A percentile compares a stretch with the other conserved stretches of the same genome.
Evolutionary conservation across 2,329 filamentous ascomycete species (phyloP).

Genomic region (Xylariales sp.): DNA sequence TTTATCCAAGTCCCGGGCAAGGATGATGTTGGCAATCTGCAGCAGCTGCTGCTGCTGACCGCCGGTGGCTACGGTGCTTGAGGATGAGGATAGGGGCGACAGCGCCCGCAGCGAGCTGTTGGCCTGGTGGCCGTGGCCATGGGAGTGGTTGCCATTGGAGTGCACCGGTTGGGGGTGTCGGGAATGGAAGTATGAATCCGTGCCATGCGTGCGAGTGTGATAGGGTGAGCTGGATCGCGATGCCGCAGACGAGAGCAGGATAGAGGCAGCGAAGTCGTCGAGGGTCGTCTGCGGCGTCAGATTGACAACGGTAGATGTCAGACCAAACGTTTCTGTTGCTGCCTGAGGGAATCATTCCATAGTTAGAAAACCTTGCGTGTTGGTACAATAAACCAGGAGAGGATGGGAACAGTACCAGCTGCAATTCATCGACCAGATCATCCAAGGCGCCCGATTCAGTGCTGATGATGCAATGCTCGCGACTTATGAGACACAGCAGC

Average conservation of each 20-base stretch:
- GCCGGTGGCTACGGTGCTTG: constrained; percentile 1
- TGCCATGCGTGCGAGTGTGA: constrained; percentile 13
- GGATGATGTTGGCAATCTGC: constrained; percentile 72
- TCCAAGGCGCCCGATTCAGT: constrained; percentile 59
- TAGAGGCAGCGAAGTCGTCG: constrained; percentile 72
- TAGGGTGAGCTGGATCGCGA: constrained; percentile 18
- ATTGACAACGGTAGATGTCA: constrained; percentile 65
- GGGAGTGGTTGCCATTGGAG: constrained; percentile 6
- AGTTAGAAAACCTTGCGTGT: too few relatives aligned
- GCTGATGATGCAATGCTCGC: constrained; percentile 86
- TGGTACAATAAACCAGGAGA: too few relatives aligned
- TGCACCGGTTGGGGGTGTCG: constrained; percentile 9
- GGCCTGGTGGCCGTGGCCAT: too few relatives aligned
- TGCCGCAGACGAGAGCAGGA: constrained; percentile 37
- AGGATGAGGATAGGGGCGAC: constrained; percentile 5
- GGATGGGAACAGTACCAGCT: constrained; percentile 49
- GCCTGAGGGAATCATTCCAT: constrained; percentile 56
- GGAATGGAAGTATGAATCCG: constrained; percentile 13
- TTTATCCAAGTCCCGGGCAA: constrained; percentile 74
- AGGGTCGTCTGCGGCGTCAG: constrained; percentile 71
- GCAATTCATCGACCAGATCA: constrained; percentile 69
- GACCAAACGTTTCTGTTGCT: constrained; percentile 65
- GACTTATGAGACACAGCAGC: constrained; percentile 73
- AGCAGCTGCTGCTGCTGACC: constrained; percentile 2
- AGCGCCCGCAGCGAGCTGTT: constrained; percentile 15